A percentile compares a stretch with the other conserved stretches of the same genome.
Conservation (phyloP, 2,329 filamentous ascomycete species). For the Monilinia vaccinii-corymbosi region DNA sequence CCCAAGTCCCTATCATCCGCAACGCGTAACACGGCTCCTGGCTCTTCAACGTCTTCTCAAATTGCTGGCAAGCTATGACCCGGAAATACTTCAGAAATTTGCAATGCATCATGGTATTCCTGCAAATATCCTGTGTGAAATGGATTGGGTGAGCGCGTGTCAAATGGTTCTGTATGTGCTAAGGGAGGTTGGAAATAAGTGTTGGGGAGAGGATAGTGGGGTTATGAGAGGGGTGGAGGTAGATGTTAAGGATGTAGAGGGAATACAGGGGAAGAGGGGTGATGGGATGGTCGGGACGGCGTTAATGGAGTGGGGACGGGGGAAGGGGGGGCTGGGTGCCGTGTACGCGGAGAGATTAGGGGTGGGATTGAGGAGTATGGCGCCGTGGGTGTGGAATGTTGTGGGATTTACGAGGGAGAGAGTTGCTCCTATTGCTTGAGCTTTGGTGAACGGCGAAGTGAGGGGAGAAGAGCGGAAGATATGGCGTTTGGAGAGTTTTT, state of each 20-base stretch:
- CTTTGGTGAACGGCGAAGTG: background rate
- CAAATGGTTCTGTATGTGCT: constrained; percentile 4
- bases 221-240: background rate
- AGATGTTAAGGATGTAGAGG: constrained; percentile 2
- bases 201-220: constrained; percentile 1
- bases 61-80: constrained; percentile 36
- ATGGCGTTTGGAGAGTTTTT: background rate
- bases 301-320: constrained; percentile 1
- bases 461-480: background rate
- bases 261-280: background rate
- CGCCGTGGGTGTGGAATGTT: background rate
- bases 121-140: background rate
- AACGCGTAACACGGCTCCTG: constrained; percentile 42
- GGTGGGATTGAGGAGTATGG: background rate
- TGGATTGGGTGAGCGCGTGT: constrained; percentile 12
- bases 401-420: background rate
- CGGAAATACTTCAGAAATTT: constrained; percentile 12
- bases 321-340: background rate
- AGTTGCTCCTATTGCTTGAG: background rate
- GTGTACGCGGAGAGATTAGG: background rate
- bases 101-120: background rate
- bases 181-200: background rate
- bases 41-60: constrained; percentile 44
- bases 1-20: constrained; percentile 41
- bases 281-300: background rate